Evolutionary conservation across 768 basidiomycete genomes (phyloP), one percentile per base, ranked within the genome.

Genomic region (Phaeotremella fagi): DNA sequence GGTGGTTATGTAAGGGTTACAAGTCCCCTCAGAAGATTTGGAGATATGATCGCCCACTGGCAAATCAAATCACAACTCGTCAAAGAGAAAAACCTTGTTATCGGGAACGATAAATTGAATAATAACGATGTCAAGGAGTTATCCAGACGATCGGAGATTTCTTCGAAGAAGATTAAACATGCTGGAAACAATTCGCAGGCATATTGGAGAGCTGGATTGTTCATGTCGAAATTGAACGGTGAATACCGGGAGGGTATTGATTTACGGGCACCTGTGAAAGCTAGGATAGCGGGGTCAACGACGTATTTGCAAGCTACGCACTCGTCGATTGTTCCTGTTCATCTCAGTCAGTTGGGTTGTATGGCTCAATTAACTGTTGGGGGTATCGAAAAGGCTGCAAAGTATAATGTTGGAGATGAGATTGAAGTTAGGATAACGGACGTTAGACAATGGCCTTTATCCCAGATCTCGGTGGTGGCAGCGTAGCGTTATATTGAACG

Each of bases 41-140:
- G 76, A 29, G 95, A 99, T 73, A 71, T 95, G 51, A 71, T 91
- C 12, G 76, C 78, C 9, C 95, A 98, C 75, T 99, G 91, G 90
- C 92, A 98, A 72, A 82, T 99, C 74, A 92, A 95, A 67, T 77
- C 84, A 45, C 81, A 81, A 4, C 74, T 98, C 1, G 57, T 59
- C 1, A 45, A 26, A 6, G 43, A 59, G 23, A 52, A 55, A 24
- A 29, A 52, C 1, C 33, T 43, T 44, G 47, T 28, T 6, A 6
- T 6, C 7, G 9, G 12, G 9, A 18, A 6, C 11, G 33, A 29
- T 12, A 33, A 41, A 23, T 38, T 61, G n/a, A 35, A 14, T 1
- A 46, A 44, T 15, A 50, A 55, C 16, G 61, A 68, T 25, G 52
- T 68, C 5, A 25, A 31, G 12, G 31, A 25, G 5, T 23, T 61